Evolutionary conservation across 2,329 filamentous ascomycete species (phyloP).

Genomic region (Claviceps lovelessii): DNA sequence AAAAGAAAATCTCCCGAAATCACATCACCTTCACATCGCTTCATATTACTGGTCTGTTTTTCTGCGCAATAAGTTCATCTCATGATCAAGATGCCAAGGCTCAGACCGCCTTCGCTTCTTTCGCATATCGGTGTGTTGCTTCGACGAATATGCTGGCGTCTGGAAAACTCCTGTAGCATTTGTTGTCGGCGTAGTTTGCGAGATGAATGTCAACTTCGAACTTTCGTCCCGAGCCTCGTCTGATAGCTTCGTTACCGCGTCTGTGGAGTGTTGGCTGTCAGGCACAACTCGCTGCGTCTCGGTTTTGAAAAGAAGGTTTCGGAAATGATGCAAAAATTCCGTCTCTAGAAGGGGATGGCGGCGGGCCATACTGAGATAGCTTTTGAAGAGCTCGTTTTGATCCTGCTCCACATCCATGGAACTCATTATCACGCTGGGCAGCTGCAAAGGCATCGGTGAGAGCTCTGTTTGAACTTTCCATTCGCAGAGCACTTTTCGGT

Average conservation of each 20-base stretch:
- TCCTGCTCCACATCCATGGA: neutral
- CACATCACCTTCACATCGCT: neutral
- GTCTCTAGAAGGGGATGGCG: conserved; percentile 2
- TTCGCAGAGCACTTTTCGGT: conserved; percentile 14
- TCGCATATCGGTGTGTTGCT: neutral
- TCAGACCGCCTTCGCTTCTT: neutral
- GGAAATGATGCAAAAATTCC: conserved; percentile 1
- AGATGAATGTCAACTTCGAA: neutral
- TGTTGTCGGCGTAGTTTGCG: neutral
- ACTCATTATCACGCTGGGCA: conserved; percentile 14
- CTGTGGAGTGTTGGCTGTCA: neutral
- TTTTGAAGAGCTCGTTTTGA: neutral
- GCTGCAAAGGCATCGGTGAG: conserved; percentile 20
- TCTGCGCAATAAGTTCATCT: neutral
- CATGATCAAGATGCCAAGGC: neutral
- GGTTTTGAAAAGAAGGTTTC: neutral
- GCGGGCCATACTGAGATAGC: neutral
- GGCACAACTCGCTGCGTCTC: neutral
- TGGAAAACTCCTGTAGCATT: neutral
- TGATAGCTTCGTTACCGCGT: neutral
- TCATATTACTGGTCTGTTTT: neutral
- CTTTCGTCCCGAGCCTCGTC: neutral
- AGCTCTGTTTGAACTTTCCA: conserved; percentile 15
- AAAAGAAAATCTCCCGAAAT: neutral
- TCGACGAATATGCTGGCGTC: neutral